Conservation (phyloP, 2,329 filamentous ascomycete species). For the Penicillium frequentans region DNA sequence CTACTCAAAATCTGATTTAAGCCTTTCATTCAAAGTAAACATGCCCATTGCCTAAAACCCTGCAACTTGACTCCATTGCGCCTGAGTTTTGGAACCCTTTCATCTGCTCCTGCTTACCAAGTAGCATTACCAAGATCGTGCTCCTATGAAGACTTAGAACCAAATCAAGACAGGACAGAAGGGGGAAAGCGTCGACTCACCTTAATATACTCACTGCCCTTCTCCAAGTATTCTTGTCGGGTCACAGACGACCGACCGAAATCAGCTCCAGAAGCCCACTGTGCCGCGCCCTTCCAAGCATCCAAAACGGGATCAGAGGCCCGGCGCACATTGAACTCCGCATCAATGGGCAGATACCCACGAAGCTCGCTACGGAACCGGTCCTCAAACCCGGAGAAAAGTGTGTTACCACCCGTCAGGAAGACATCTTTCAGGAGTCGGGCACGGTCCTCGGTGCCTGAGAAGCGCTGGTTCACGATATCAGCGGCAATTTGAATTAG, state of each 20-base stretch:
- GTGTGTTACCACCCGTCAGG: conserved; percentile 86
- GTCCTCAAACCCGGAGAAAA: conserved; percentile 86
- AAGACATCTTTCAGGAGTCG: conserved; percentile 84
- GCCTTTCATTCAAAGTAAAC: conserved; percentile 3
- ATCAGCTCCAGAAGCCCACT: conserved; percentile 66
- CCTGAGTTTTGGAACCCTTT: conserved; percentile 12
- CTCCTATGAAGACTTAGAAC: conserved; percentile 28
- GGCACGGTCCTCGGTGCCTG: conserved; percentile 56
- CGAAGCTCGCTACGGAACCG: conserved; percentile 71
- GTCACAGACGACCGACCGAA: conserved; percentile 69
- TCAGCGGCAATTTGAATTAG: conserved; percentile 89
- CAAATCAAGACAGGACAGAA: not conserved
- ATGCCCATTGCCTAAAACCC: conserved; percentile 7
- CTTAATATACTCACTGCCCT: conserved; percentile 92
- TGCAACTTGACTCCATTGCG: conserved; percentile 24
- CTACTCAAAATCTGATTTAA: not conserved
- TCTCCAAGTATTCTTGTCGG: conserved; percentile 83
- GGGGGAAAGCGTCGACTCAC: conserved; percentile 37
- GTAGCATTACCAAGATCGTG: conserved; percentile 40
- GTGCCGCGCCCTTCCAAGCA: conserved; percentile 89
- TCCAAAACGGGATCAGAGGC: conserved; percentile 78
- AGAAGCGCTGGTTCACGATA: conserved; percentile 80
- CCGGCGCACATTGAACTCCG: conserved; percentile 67
- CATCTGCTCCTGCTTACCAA: conserved; percentile 21
- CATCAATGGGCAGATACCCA: conserved; percentile 68